Conservation (phyloP, 306 rosid genomes). For the Parietaria judaica region DNA sequence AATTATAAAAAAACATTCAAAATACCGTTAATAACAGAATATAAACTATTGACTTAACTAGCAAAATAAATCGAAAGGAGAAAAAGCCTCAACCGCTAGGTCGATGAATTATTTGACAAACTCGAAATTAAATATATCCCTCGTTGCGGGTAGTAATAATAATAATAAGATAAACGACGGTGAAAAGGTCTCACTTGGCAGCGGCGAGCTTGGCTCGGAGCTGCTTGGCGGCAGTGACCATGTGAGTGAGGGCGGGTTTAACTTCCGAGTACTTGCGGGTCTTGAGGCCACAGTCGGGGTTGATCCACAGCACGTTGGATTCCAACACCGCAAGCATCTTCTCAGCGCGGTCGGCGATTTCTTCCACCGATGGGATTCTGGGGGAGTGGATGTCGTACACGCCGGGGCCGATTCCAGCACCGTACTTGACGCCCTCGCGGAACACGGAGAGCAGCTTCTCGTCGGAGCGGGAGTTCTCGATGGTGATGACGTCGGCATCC, state of each 20-base stretch:
- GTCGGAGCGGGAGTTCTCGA: conserved; percentile 81
- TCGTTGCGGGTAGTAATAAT: neutral
- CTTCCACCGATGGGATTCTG: conserved; percentile 65
- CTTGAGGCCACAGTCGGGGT: conserved; percentile 89
- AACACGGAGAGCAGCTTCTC: conserved; percentile 73
- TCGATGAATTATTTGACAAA: neutral
- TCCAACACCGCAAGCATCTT: conserved; percentile 78
- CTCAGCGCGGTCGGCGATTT: conserved; percentile 61
- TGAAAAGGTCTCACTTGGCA: conserved; percentile 36
- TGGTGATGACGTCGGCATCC: conserved; percentile 90
- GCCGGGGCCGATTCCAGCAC: conserved; percentile 85
- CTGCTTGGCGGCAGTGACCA: conserved; percentile 80
- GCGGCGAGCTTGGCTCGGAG: conserved; percentile 51
- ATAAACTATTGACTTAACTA: neutral
- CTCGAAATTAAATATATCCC: neutral
- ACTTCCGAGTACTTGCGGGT: conserved; percentile 73
- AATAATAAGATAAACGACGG: neutral
- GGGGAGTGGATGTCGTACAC: conserved; percentile 92
- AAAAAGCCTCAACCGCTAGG: neutral
- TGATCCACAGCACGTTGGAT: conserved; percentile 74
- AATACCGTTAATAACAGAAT: neutral
- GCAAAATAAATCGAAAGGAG: neutral
- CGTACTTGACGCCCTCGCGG: conserved; percentile 77
- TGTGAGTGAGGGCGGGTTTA: conserved; percentile 60
- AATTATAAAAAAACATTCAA: no score